Conservation (phyloP, 768 basidiomycete species). For the Pleurotus citrinopileatus region DNA sequence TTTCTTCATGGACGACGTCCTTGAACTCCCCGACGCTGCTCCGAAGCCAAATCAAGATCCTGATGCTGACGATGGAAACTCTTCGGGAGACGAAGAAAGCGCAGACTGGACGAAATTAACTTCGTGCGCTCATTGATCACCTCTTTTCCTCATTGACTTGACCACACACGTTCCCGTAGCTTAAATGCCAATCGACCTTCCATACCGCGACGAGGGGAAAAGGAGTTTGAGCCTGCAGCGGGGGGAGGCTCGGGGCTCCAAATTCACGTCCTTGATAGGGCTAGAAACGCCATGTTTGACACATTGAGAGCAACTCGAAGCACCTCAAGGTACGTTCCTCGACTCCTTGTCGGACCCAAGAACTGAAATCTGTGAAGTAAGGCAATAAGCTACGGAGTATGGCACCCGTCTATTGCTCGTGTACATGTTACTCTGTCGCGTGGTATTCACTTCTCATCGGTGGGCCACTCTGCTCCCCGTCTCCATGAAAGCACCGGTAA, state of each 20-base stretch:
- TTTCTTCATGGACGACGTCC: slow-evolving; percentile 69
- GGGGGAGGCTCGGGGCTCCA: slow-evolving; percentile 74
- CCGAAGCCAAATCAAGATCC: slow-evolving; percentile 29
- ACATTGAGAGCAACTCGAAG: slow-evolving; percentile 72
- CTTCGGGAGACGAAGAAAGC: slow-evolving; percentile 69
- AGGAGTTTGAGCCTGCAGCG: slow-evolving; percentile 87
- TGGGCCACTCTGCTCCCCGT: slow-evolving; percentile 78
- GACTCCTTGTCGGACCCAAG: not conserved
- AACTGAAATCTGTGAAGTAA: slow-evolving; percentile 44
- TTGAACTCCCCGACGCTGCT: slow-evolving; percentile 42
- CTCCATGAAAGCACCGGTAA: slow-evolving; percentile 37
- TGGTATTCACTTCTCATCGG: slow-evolving; percentile 78
- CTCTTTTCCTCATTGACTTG: slow-evolving; percentile 13
- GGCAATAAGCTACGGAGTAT: slow-evolving; percentile 75
- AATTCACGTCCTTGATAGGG: slow-evolving; percentile 73
- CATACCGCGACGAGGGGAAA: slow-evolving; percentile 96
- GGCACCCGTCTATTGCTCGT: slow-evolving; percentile 65
- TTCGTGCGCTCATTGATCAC: slow-evolving; percentile 31
- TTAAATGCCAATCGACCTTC: slow-evolving; percentile 52
- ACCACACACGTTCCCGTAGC: slow-evolving; percentile 23
- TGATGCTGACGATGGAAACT: slow-evolving; percentile 41
- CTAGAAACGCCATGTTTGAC: slow-evolving; percentile 84
- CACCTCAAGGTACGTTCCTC: slow-evolving; percentile 61
- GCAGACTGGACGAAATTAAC: slow-evolving; percentile 82
- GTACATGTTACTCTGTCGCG: slow-evolving; percentile 69